A percentile compares a stretch with the other conserved stretches of the same genome.
Evolutionary conservation across 2,329 filamentous ascomycete species (phyloP).

Genomic region (Talaromyces sp.): DNA sequence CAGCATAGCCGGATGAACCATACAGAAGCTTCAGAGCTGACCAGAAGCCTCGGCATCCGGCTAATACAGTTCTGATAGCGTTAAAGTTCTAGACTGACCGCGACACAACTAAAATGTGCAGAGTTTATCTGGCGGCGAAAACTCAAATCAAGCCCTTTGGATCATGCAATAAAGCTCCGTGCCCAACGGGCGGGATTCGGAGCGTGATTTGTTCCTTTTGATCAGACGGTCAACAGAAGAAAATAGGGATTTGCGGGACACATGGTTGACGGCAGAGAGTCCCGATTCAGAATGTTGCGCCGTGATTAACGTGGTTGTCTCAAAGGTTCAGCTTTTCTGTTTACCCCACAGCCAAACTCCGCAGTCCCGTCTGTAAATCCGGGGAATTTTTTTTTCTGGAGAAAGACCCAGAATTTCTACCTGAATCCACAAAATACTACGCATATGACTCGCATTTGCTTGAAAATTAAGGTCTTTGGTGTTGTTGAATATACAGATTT

Average conservation of each 20-base stretch:
- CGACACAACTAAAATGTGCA: not conserved
- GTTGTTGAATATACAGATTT: not conserved
- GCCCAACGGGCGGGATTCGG: not conserved
- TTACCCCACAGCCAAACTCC: not conserved
- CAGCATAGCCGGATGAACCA: constrained; percentile 3
- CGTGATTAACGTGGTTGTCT: not conserved
- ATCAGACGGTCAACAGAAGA: not conserved
- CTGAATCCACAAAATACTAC: not conserved
- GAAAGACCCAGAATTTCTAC: not conserved
- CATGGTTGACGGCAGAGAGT: not conserved
- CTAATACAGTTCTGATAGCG: not conserved
- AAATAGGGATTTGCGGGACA: not conserved
- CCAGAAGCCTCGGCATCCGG: not conserved
- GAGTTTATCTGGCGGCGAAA: not conserved
- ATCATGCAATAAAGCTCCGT: constrained; percentile 3
- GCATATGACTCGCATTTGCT: not conserved
- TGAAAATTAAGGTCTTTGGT: not conserved
- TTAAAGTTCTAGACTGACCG: not conserved
- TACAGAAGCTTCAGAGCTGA: not conserved
- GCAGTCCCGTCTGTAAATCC: constrained; percentile 1
- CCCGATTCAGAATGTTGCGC: not conserved
- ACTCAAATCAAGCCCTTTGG: not conserved
- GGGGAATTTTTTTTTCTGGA: not conserved
- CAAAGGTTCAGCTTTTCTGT: not conserved
- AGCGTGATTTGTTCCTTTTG: not conserved